A percentile compares a stretch with the other conserved stretches of the same genome.
Evolutionary conservation across 2,329 filamentous ascomycete genomes (phyloP).

Genomic region (Penicillium thymicola): DNA sequence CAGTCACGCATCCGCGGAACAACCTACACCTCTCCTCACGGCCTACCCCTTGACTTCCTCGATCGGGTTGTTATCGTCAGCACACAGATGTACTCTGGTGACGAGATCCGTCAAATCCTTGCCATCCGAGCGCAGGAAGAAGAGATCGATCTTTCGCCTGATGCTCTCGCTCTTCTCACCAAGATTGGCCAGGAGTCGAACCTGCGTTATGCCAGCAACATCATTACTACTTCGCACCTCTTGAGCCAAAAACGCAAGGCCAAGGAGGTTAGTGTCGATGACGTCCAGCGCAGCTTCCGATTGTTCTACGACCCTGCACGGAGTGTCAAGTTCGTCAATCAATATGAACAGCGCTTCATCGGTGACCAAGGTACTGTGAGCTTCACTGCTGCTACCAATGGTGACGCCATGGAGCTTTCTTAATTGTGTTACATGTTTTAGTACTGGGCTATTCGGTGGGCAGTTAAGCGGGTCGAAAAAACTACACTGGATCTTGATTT

Average conservation of each 20-base stretch:
- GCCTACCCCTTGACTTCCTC: constrained; percentile 89
- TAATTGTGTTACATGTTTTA: constrained; percentile 32
- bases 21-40: constrained; percentile 88
- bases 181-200: constrained; percentile 94
- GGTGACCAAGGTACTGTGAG: constrained; percentile 79
- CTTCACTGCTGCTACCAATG: constrained; percentile 54
- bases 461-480: constrained; percentile 16
- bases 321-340: constrained; percentile 84
- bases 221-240: constrained; percentile 91
- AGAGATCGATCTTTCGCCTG: constrained; percentile 85
- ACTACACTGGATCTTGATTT: constrained; percentile 15
- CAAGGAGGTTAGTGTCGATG: constrained; percentile 77
- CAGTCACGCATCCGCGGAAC: constrained; percentile 89
- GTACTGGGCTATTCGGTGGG: constrained; percentile 15
- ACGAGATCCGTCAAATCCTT: constrained; percentile 90
- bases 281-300: constrained; percentile 89
- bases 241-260: constrained; percentile 80
- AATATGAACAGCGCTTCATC: constrained; percentile 91
- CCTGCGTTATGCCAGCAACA: constrained; percentile 92
- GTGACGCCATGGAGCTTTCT: constrained; percentile 69
- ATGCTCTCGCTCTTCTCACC: constrained; percentile 86
- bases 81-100: constrained; percentile 75
- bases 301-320: constrained; percentile 88
- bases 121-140: constrained; percentile 92
- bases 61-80: constrained; percentile 95